Evolutionary conservation across 768 basidiomycete genomes (phyloP).

Genomic region (Xerocomus potaroensis): DNA sequence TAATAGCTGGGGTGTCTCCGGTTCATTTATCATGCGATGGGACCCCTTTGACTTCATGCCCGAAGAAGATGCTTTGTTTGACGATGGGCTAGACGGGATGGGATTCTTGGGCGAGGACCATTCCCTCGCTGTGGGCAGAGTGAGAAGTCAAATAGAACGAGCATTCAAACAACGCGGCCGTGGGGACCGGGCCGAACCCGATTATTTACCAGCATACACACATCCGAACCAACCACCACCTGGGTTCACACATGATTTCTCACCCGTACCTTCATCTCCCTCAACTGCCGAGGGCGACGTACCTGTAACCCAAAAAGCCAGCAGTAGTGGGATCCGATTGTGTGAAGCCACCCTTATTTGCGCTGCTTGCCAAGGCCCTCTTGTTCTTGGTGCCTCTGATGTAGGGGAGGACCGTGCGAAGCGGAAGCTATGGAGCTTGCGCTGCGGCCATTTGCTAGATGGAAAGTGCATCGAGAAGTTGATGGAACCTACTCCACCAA

Average conservation of each 20-base stretch:
- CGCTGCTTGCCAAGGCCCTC: slow-evolving; percentile 60
- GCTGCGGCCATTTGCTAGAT: slow-evolving; percentile 77
- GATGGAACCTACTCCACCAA: slow-evolving; percentile 39
- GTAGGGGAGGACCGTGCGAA: slow-evolving; percentile 43
- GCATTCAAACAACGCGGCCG: slow-evolving; percentile 20
- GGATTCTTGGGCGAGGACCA: slow-evolving; percentile 16
- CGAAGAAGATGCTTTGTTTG: slow-evolving; percentile 9
- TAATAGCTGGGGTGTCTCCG: slow-evolving; percentile 22
- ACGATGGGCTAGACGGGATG: slow-evolving; percentile 18
- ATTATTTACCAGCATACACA: slow-evolving; percentile 60
- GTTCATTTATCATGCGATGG: slow-evolving; percentile 29
- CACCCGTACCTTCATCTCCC: slow-evolving; percentile 29
- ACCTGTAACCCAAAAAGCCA: slow-evolving; percentile 16
- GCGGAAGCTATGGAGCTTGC: slow-evolving; percentile 61
- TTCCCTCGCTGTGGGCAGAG: slow-evolving; percentile 9
- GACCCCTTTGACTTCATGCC: slow-evolving; percentile 22
- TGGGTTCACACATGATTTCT: slow-evolving; percentile 72
- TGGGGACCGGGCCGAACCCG: slow-evolving; percentile 25
- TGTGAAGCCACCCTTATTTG: slow-evolving; percentile 54
- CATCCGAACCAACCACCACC: slow-evolving; percentile 52
- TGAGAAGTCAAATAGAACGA: slow-evolving; percentile 19
- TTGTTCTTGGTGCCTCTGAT: slow-evolving; percentile 49
- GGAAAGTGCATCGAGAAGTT: slow-evolving; percentile 67
- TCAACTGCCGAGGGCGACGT: slow-evolving; percentile 39
- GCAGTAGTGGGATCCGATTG: slow-evolving; percentile 23